Evolutionary conservation across 495 filamentous ascomycete genomes (phyloP).

Genomic region (Xylaria castorea): DNA sequence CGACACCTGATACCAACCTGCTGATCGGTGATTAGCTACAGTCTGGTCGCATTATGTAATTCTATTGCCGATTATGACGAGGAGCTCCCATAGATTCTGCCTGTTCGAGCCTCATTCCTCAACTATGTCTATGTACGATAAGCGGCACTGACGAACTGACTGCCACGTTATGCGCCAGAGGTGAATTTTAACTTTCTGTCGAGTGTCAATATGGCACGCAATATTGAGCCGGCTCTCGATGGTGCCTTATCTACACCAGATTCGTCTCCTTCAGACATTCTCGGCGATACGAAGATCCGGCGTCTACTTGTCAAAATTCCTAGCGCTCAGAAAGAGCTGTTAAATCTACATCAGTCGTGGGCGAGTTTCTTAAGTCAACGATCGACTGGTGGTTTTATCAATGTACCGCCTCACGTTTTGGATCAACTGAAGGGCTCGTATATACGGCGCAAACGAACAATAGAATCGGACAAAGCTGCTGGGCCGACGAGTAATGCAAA

Average conservation of each 20-base stretch:
- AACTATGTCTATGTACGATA: not conserved
- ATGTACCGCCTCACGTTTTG: constrained; percentile 49
- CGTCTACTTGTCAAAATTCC: constrained; percentile 59
- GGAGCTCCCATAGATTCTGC: not conserved
- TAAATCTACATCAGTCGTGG: constrained; percentile 59
- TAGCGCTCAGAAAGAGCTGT: constrained; percentile 63
- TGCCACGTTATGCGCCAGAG: not conserved
- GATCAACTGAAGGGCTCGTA: constrained; percentile 42
- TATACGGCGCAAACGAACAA: constrained; percentile 26
- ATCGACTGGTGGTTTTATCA: constrained; percentile 35
- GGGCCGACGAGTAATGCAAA: constrained; percentile 34
- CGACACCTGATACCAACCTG: not conserved
- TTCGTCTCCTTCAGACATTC: constrained; percentile 24
- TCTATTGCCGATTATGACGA: not conserved
- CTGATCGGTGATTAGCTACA: not conserved
- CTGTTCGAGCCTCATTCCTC: not conserved
- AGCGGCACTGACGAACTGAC: not conserved
- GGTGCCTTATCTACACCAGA: constrained; percentile 10
- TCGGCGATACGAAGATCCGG: constrained; percentile 31
- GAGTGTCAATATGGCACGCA: constrained; percentile 29
- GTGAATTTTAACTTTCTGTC: not conserved
- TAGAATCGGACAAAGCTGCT: constrained; percentile 16
- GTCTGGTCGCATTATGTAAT: not conserved
- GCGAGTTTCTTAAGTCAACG: constrained; percentile 22
- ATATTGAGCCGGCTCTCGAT: constrained; percentile 7